These are phyloP conservation scores for Pichia eremophila DNA, from an alignment of 805 yeast species.

Conservation along the genomic window DNA sequence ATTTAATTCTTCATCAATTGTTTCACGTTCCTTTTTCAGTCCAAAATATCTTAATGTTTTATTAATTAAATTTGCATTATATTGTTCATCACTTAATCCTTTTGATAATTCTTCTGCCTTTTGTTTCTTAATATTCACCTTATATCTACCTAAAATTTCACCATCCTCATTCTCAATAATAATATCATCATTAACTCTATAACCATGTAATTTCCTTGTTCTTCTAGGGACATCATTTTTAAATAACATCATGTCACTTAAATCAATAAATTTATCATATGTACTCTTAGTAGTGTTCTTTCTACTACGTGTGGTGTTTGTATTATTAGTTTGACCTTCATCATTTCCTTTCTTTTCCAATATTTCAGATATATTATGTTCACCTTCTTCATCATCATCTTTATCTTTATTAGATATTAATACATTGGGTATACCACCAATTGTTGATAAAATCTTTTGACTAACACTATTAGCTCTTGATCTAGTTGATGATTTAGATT, in stretches of 20 bases:
- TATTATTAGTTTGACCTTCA: not conserved
- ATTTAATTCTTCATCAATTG: slow-evolving; percentile 16
- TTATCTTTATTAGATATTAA: not conserved
- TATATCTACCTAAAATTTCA: slow-evolving; percentile 77
- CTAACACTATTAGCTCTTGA: slow-evolving; percentile 7
- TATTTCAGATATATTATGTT: not conserved
- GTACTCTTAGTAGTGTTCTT: not conserved
- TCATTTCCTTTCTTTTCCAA: not conserved
- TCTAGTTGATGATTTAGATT: not conserved
- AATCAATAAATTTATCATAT: slow-evolving; percentile 5
- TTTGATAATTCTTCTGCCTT: slow-evolving; percentile 4
- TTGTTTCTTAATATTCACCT: slow-evolving; percentile 41
- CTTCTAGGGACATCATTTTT: slow-evolving; percentile 4
- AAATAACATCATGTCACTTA: slow-evolving; percentile 5
- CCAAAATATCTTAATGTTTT: slow-evolving; percentile 22
- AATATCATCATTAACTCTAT: slow-evolving; percentile 66
- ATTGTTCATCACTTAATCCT: slow-evolving; percentile 4
- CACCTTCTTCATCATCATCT: not conserved
- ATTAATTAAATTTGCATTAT: slow-evolving; percentile 7
- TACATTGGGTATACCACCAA: slow-evolving; percentile 2
- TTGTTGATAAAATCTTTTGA: slow-evolving; percentile 6
- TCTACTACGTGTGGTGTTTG: not conserved
- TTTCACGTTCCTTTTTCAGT: slow-evolving; percentile 12
- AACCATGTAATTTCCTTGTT: slow-evolving; percentile 47
- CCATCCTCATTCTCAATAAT: slow-evolving; percentile 89